These are phyloP conservation scores for Leishmania mexicana DNA, from an alignment of 208 protist species.

Conservation along the genomic window DNA sequence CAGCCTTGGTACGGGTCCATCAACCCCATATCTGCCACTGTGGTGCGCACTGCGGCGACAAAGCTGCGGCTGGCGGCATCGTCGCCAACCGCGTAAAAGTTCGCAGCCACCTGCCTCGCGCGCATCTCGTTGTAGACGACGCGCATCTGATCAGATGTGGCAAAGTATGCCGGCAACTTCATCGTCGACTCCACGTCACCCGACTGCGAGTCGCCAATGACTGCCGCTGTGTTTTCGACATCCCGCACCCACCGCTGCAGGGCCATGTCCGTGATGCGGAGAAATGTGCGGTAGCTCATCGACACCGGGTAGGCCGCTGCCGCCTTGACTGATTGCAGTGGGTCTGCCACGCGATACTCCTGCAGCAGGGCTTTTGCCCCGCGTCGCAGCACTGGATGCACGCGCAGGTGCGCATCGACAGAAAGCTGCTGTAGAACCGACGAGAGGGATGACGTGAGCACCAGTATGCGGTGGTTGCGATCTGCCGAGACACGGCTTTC, in stretches of 20 bases:
- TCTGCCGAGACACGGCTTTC: constrained; percentile 16
- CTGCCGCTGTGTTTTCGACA: background rate
- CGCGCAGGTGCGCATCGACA: constrained; percentile 30
- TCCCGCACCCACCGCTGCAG: constrained; percentile 39
- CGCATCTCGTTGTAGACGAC: constrained; percentile 10
- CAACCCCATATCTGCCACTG: constrained; percentile 55
- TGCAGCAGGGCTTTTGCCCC: constrained; percentile 34
- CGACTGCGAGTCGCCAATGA: background rate
- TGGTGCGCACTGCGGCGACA: constrained; percentile 37
- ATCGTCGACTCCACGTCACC: background rate
- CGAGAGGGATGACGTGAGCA: constrained; percentile 29
- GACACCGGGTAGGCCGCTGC: constrained; percentile 46
- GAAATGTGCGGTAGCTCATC: constrained; percentile 68
- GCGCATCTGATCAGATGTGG: constrained; percentile 19
- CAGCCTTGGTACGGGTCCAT: constrained; percentile 47
- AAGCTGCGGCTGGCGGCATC: constrained; percentile 22
- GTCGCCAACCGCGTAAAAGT: constrained; percentile 20
- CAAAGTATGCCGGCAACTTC: constrained; percentile 32
- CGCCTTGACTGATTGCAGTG: constrained; percentile 6
- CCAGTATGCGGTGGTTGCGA: constrained; percentile 32
- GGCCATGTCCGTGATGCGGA: constrained; percentile 75
- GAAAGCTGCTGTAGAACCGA: constrained; percentile 15
- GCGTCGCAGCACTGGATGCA: constrained; percentile 42
- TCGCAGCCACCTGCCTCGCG: constrained; percentile 9
- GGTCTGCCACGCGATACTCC: constrained; percentile 40